Conservation (phyloP, 176 grass and related monocot species). For the Rhynchospora pubera region DNA sequence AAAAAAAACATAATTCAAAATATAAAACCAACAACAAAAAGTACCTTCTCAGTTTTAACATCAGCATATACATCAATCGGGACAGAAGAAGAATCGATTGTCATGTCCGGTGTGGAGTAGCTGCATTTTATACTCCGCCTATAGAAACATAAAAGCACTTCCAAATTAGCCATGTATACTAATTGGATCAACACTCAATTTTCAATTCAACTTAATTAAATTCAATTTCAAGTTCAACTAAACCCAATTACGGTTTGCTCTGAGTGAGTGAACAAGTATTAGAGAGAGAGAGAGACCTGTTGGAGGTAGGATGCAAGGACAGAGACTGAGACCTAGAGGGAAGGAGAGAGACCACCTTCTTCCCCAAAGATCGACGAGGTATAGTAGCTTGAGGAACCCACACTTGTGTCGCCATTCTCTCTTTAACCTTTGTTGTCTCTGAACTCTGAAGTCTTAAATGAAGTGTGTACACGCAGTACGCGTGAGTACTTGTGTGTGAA, state of each 20-base stretch:
- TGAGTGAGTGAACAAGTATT: background rate
- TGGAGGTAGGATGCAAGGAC: background rate
- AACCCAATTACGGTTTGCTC: background rate
- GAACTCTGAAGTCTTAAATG: background rate
- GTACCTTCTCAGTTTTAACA: constrained; percentile 85
- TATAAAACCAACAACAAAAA: background rate
- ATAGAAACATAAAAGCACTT: background rate
- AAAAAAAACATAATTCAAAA: too few relatives aligned
- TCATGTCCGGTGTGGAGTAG: constrained; percentile 40
- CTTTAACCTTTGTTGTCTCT: background rate
- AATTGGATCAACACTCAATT: background rate
- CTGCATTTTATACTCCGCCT: constrained; percentile 49
- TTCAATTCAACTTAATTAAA: background rate
- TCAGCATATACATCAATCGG: constrained; percentile 75
- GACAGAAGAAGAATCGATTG: constrained; percentile 47
- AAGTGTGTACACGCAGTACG: background rate
- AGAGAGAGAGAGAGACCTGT: constrained; percentile 5
- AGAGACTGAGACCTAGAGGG: background rate
- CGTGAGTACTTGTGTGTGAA: background rate
- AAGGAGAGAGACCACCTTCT: background rate
- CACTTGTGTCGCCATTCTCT: background rate
- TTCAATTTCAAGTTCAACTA: background rate
- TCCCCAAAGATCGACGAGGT: background rate
- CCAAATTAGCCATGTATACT: background rate
- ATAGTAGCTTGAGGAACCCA: background rate